A percentile compares a stretch with the other conserved stretches of the same genome.
Evolutionary conservation across 768 basidiomycete genomes (phyloP).

Genomic region (Mycena vitilis): DNA sequence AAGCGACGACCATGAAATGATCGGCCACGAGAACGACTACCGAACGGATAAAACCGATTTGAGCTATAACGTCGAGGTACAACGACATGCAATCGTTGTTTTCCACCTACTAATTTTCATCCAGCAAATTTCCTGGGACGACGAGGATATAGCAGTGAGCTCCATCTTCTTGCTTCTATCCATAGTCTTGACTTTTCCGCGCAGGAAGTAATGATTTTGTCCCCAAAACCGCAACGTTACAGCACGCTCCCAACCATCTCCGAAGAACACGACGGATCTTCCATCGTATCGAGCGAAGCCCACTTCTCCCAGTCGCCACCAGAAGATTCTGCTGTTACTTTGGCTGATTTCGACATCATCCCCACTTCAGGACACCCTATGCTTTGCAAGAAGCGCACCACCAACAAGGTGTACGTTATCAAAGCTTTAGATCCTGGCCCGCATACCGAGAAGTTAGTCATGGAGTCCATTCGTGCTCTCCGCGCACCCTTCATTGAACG

Average conservation of each 20-base stretch:
- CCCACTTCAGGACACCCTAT: constrained; percentile 29
- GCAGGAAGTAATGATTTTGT: constrained; percentile 51
- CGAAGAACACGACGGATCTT: constrained; percentile 28
- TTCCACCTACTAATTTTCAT: neutral
- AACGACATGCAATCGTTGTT: neutral
- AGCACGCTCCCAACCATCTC: constrained; percentile 31
- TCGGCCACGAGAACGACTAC: constrained; percentile 1
- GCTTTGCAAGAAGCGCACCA: constrained; percentile 33
- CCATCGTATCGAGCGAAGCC: constrained; percentile 22
- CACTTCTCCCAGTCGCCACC: constrained; percentile 19
- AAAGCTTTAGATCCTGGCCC: constrained; percentile 19
- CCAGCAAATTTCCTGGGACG: constrained; percentile 46
- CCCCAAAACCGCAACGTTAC: constrained; percentile 39
- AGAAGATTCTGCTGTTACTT: constrained; percentile 9
- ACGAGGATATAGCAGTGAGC: constrained; percentile 49
- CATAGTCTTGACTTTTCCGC: neutral
- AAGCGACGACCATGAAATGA: constrained; percentile 10
- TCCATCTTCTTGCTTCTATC: neutral
- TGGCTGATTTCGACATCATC: constrained; percentile 34
- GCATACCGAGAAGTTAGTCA: constrained; percentile 21
- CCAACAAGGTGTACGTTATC: constrained; percentile 28
- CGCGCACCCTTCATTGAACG: constrained; percentile 41
- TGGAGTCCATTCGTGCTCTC: constrained; percentile 34
- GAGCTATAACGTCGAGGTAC: constrained; percentile 49
- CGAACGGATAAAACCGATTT: constrained; percentile 29